Percentiles rank a stretch among this genome's conserved stretches.
Conservation (phyloP, 768 basidiomycete species). For the Scleroderma citrinum region DNA sequence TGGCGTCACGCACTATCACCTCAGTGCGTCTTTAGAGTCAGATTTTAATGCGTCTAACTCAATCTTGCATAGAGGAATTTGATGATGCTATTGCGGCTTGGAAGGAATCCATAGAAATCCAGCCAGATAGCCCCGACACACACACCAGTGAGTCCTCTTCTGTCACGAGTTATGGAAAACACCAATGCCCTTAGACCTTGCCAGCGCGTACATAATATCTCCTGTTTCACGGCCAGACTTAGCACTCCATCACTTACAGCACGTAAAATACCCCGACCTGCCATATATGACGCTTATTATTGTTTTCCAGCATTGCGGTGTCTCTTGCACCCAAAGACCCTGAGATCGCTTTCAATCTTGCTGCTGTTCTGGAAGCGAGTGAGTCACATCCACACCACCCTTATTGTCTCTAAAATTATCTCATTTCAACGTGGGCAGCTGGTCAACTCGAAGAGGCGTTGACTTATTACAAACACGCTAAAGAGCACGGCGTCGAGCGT, state of each 20-base stretch:
- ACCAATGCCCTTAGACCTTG: slow-evolving; percentile 54
- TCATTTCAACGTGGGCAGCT: slow-evolving; percentile 39
- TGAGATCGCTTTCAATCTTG: slow-evolving; percentile 89
- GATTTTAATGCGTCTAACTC: slow-evolving; percentile 11
- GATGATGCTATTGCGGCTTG: slow-evolving; percentile 80
- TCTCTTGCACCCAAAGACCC: slow-evolving; percentile 85
- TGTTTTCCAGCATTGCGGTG: slow-evolving; percentile 61
- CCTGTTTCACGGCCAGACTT: slow-evolving; percentile 77
- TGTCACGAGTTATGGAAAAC: slow-evolving; percentile 13
- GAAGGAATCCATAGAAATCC: slow-evolving; percentile 77
- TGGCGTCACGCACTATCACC: slow-evolving; percentile 85
- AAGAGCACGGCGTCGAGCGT: slow-evolving; percentile 73
- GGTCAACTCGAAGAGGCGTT: slow-evolving; percentile 78
- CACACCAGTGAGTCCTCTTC: slow-evolving; percentile 65
- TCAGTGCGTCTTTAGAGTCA: slow-evolving; percentile 63
- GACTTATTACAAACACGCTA: slow-evolving; percentile 73
- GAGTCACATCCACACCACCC: slow-evolving; percentile 30
- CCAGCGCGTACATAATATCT: slow-evolving; percentile 85
- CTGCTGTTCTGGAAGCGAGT: slow-evolving; percentile 88
- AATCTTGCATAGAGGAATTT: slow-evolving; percentile 62
- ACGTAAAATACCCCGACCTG: slow-evolving; percentile 28
- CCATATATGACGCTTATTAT: slow-evolving; percentile 28
- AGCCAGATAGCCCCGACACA: slow-evolving; percentile 79
- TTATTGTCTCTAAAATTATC: slow-evolving; percentile 33
- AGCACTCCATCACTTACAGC: slow-evolving; percentile 80